phyloP scores from a whole-genome alignment of 495 filamentous ascomycete species.

The Lasiosphaeris hirsuta region DNA sequence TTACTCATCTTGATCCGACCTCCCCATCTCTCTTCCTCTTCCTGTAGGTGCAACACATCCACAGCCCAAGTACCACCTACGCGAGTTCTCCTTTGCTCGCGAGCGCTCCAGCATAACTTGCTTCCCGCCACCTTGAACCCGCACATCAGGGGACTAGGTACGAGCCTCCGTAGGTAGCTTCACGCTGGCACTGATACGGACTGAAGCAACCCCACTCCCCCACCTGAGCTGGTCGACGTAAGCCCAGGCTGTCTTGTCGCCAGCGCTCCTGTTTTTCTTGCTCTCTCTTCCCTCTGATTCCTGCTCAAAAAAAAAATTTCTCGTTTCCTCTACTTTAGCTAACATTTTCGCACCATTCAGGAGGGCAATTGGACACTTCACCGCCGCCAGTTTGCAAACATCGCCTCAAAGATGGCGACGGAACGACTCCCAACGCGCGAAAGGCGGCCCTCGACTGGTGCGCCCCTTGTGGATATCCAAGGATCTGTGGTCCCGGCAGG shows the following conservation, averaged over 20 bases:
- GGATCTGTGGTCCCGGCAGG: conserved; percentile 73
- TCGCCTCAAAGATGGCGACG: conserved; percentile 33
- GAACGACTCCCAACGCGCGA: conserved; percentile 37
- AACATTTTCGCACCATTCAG: not conserved
- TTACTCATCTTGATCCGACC: not conserved
- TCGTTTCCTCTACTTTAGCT: not conserved
- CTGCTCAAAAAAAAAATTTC: not conserved
- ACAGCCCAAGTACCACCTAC: too few relatives aligned
- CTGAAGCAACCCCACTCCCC: conserved; percentile 15
- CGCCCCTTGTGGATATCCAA: conserved; percentile 77
- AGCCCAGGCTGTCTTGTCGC: not conserved
- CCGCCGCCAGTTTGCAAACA: not conserved
- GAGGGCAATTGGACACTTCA: conserved; percentile 2
- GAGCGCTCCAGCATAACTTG: too few relatives aligned
- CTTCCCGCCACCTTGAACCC: too few relatives aligned
- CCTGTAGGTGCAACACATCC: too few relatives aligned
- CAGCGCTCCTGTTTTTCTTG: not conserved
- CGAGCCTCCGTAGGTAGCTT: not conserved
- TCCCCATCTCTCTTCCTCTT: not conserved
- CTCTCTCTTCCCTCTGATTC: not conserved
- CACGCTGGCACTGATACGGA: not conserved
- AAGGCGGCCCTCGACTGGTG: conserved; percentile 72
- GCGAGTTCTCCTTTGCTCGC: too few relatives aligned
- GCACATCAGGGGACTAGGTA: too few relatives aligned
- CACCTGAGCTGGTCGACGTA: conserved; percentile 7